Base-by-base conservation (phyloP, 441 rosid species). In the Euphorbia neoarborescens region DNA sequence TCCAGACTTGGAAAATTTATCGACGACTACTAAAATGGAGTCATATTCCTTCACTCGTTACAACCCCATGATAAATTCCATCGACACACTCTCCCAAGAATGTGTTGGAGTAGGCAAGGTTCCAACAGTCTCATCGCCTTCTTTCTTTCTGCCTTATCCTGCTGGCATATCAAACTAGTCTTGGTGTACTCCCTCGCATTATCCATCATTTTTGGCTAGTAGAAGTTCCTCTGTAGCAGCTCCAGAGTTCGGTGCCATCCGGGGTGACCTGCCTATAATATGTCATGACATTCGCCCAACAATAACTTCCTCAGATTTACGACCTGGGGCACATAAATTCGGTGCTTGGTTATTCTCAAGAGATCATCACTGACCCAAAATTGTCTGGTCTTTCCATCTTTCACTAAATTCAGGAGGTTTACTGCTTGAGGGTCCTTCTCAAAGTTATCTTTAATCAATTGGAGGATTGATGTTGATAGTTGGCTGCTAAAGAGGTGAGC, bases 361-460 rank as follows among this genome's bases (percentile, higher is more conserved):
- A 64, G 2, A 1, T 5, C 54, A 24, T 25, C 54, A 0, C 42
- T n/a, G 0, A 5, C 10, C 68, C 35, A 42, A 0, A 44, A 64
- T 0, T 1, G 19, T 20, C 54, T 64, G 0, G 22, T 64, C 22
- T 64, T 64, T 6, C 68, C 68, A 1, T 25, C 1, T 8, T 27
- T 46, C 0, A 12, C 68, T 13, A 65, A 14, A 0, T 27, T 11
- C 12, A 65, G 0, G 0, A 65, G 0, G 1, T 4, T 8, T 1
- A 2, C 9, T 0, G 15, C 38, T 4, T 44, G 7, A 0, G 6
- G 25, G 4, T 64, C 34, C 4, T 64, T 14, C 3, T 10, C 0
- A 0, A 40, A 7, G 0, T 14, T 27, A 5, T 11, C 12, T 2
- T 1, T 1, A 0, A 63, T 40, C 0, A 5, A n/a, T 0, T 24